These are phyloP conservation scores for Rubroboletus satanas DNA, from an alignment of 768 basidiomycete species.

Conservation along the genomic window DNA sequence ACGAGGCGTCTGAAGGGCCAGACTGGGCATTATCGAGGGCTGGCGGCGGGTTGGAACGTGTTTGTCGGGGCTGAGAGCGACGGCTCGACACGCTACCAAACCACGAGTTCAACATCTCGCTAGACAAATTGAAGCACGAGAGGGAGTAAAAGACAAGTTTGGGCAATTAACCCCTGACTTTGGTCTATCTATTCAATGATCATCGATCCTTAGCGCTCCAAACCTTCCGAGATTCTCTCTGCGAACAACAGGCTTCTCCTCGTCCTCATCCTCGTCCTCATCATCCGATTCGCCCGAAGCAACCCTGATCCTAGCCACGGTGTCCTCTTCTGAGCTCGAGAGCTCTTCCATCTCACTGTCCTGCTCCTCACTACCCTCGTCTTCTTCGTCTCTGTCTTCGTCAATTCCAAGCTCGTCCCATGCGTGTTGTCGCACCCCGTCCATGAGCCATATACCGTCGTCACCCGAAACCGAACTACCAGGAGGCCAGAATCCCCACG, in stretches of 20 bases:
- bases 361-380: constrained; percentile 30
- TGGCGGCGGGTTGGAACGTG: background rate
- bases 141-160: constrained; percentile 2
- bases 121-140: background rate
- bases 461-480: constrained; percentile 32
- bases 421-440: constrained; percentile 17
- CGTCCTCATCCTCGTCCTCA: constrained; percentile 15
- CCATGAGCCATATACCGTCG: constrained; percentile 58
- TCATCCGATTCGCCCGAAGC: constrained; percentile 19
- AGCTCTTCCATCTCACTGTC: constrained; percentile 14
- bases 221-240: constrained; percentile 25
- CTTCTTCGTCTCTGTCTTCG: constrained; percentile 33
- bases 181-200: constrained; percentile 11
- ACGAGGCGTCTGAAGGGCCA: constrained; percentile 10
- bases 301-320: background rate
- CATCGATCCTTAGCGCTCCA: constrained; percentile 28
- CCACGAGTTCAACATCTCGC: constrained; percentile 29
- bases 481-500: constrained; percentile 87
- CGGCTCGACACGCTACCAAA: constrained; percentile 29
- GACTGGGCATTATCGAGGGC: background rate
- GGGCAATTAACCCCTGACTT: constrained; percentile 10
- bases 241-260: background rate
- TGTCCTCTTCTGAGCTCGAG: constrained; percentile 11
- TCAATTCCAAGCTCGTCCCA: constrained; percentile 27
- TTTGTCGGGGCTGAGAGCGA: constrained; percentile 11